Evolutionary conservation across 352 stramenopile species (phyloP), one percentile per base, ranked within the genome.

Genomic region (Phytophthora ramorum): DNA sequence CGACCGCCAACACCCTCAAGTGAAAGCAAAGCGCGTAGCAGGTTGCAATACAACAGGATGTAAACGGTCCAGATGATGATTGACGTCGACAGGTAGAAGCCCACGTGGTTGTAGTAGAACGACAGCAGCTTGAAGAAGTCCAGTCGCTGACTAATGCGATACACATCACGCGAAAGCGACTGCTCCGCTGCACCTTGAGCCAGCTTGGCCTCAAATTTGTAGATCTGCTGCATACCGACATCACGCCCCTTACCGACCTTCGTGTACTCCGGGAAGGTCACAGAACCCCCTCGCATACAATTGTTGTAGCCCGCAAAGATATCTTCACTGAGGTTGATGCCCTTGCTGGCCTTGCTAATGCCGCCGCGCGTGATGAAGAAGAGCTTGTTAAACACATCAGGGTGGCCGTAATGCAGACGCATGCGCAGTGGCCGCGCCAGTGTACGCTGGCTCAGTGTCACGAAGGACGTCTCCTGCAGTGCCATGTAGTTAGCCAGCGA

Each of bases 251-350:
- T 99, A 51, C 98, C 98, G 44, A 98, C 97, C 81, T 99, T 98
- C 46, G 98, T 88, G 73, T 99, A 99, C 79, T 99, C 98, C n/a
- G 97, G 97, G 85, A 99, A 99, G 2, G 90, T 90, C 16, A 99
- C 97, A 9, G 92, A 92, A 17, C 97, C 97, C 45, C 97, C 98
- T 55, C 98, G 95, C 58, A 99, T 93, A 35, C 95, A 97, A 71
- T 98, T 99, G 75, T 99, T 99, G 89, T 99, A 99, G 28, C 98
- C 98, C 17, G 98, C 98, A 67, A 99, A 99, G 56, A 99, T 99
- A 81, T 99, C 98, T 78, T 99, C 98, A 50, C 95, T 99, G 32
- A 99, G 83, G 68, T 99, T 99, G 73, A 99, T 99, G 35, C 98
- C 98, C 71, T 99, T 99, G 66, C 95, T 99, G 19, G 96, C 97